Conservation (phyloP, 2,329 filamentous ascomycete genomes). For the Parascedosporium putredinis region DNA sequence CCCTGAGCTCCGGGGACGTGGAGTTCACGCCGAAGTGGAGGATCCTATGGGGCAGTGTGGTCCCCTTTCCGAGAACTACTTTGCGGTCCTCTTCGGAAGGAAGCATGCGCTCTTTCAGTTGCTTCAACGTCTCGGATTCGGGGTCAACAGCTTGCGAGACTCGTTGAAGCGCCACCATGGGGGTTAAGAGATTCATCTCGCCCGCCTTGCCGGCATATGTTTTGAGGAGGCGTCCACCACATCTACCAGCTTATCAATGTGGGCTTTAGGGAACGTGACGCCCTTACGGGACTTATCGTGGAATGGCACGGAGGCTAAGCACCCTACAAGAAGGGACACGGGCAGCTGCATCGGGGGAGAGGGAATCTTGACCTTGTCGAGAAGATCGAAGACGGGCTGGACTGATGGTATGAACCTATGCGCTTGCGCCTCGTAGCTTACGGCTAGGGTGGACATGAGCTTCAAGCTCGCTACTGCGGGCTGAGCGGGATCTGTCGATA, state of each 20-base stretch:
- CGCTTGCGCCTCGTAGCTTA: conserved; percentile 13
- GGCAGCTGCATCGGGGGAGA: conserved; percentile 13
- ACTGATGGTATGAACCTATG: conserved; percentile 12
- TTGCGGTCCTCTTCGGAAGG: conserved; percentile 69
- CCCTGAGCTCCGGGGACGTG: conserved; percentile 58
- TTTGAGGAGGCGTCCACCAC: conserved; percentile 11
- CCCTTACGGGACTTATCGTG: conserved; percentile 9
- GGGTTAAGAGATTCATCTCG: conserved; percentile 11
- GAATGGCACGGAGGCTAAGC: conserved; percentile 13
- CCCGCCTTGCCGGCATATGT: conserved; percentile 10
- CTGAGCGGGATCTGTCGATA: conserved; percentile 13
- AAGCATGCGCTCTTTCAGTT: conserved; percentile 58
- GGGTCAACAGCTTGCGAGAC: conserved; percentile 9
- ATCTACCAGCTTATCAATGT: conserved; percentile 11
- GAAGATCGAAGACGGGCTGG: conserved; percentile 12
- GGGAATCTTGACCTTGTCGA: conserved; percentile 10
- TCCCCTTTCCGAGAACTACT: conserved; percentile 64
- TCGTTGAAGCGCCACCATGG: conserved; percentile 11
- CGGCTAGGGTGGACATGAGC: conserved; percentile 14
- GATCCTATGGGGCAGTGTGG: conserved; percentile 64
- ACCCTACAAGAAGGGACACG: conserved; percentile 14
- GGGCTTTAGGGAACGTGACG: conserved; percentile 1
- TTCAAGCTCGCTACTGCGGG: conserved; percentile 13
- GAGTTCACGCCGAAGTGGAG: conserved; percentile 70
- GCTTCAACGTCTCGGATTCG: conserved; percentile 25